Evolutionary conservation across 2,329 filamentous ascomycete species (phyloP).

Genomic region (Colletotrichum simmondsii): DNA sequence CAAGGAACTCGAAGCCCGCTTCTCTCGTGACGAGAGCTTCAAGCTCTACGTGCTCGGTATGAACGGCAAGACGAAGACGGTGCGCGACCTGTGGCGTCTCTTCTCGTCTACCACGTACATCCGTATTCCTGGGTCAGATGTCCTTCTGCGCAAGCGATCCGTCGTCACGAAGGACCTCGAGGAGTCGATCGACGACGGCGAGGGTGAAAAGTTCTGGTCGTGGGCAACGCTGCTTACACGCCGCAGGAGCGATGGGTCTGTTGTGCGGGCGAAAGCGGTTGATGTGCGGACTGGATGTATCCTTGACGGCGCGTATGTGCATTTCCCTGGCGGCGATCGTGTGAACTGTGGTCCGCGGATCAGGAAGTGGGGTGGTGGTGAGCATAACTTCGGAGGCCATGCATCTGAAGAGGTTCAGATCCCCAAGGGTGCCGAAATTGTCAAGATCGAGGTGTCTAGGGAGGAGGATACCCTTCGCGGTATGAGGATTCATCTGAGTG

Average conservation of each 20-base stretch:
- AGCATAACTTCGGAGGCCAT: constrained; percentile 44
- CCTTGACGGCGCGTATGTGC: constrained; percentile 57
- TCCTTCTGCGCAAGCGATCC: constrained; percentile 48
- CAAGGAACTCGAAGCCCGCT: constrained; percentile 44
- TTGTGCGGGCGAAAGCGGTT: constrained; percentile 52
- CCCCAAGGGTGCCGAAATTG: constrained; percentile 39
- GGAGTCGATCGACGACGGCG: constrained; percentile 34
- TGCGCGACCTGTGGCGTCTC: constrained; percentile 47
- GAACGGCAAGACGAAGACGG: constrained; percentile 50
- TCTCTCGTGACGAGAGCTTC: constrained; percentile 41
- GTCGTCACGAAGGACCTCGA: constrained; percentile 28
- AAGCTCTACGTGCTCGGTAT: constrained; percentile 47
- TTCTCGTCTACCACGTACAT: constrained; percentile 45
- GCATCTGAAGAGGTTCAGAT: constrained; percentile 41
- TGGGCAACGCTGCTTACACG: constrained; percentile 48
- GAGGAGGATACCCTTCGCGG: constrained; percentile 31
- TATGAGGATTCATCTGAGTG: constrained; percentile 38
- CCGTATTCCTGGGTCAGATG: constrained; percentile 48
- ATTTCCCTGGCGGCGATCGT: constrained; percentile 54
- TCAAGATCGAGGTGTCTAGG: constrained; percentile 44
- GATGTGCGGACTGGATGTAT: constrained; percentile 55
- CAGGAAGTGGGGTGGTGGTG: constrained; percentile 23
- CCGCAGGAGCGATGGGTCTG: constrained; percentile 40
- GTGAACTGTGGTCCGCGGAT: constrained; percentile 53
- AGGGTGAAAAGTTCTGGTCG: constrained; percentile 30